Percentiles rank a stretch among this genome's conserved stretches.
Conservation (phyloP, 768 basidiomycete species). For the Sutorius australiensis region DNA sequence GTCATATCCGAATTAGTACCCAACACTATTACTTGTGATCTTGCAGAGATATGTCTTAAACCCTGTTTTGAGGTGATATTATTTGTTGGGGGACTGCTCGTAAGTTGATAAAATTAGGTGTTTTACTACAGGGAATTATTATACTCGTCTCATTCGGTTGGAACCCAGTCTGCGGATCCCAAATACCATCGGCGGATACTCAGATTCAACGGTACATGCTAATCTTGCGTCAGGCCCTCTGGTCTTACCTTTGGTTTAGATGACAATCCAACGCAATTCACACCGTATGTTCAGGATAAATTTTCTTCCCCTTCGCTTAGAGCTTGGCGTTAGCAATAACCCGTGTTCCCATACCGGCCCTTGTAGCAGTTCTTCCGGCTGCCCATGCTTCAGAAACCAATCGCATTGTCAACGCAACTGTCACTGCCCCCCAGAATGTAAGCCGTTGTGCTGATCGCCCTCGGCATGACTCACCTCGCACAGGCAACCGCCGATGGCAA, state of each 20-base stretch:
- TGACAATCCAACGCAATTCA: constrained; percentile 12
- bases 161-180: neutral
- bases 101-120: constrained; percentile 20
- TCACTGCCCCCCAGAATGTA: constrained; percentile 50
- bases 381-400: constrained; percentile 48
- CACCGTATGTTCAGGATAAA: constrained; percentile 20
- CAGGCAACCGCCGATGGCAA: constrained; percentile 52
- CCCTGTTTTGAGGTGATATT: constrained; percentile 55
- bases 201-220: constrained; percentile 21
- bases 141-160: neutral
- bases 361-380: constrained; percentile 42
- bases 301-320: neutral
- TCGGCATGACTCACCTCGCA: neutral
- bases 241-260: constrained; percentile 19
- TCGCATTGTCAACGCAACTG: constrained; percentile 57
- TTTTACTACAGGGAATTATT: constrained; percentile 18
- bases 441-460: constrained; percentile 9
- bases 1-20: constrained; percentile 41
- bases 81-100: neutral
- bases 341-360: constrained; percentile 58
- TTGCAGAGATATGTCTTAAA: constrained; percentile 51
- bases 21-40: constrained; percentile 48
- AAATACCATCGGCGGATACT: constrained; percentile 7
- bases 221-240: neutral
- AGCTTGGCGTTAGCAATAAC: constrained; percentile 32